Evolutionary conservation across 1,139 yeast species (phyloP), one percentile per base, ranked within the genome.

Genomic region (Blastobotrys persicus): DNA sequence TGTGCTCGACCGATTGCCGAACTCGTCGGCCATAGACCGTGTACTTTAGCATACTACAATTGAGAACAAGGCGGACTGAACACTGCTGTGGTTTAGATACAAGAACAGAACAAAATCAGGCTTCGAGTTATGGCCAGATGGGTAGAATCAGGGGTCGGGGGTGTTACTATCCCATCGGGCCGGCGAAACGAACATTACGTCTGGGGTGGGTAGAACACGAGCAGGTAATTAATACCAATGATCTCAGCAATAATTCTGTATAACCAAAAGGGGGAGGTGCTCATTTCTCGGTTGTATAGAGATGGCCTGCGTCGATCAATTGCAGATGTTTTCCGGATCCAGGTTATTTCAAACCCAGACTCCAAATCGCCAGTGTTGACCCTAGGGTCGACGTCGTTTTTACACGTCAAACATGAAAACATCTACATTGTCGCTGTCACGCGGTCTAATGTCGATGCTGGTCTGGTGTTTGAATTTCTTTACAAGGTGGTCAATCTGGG

Each of bases 241-340:
- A 83, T 88, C 54, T 79, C 87, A 42, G 96, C 91, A 0, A 66
- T 91, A 18, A 81, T 91, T 59, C 73, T 92, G 19, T 87, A 78
- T 71, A 88, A 86, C 59, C 76, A 78, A 50, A 81, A 85, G 54
- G 98, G 97, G 7, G 97, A 91, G 63, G 81, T 88, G n/a, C 73
- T 92, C 46, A 80, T 91, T 47, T 83, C 94, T 28, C 80, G 88
- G 54, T 66, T 87, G 42, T 85, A 83, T 67, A 76, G 83, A 48
- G 88, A 83, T 50, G 88, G 88, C 0, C 76, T 87, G 48, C 74
- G 82, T 48, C 62, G 83, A 64, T 85, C 85, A 49, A 81, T 91
- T 35, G 77, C 94, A n/a, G 98, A 91, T 59, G 88, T 89, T 41
- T 92, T 92, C 64, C 78, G 96, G 32, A 85, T 91, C 54, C 96